These are phyloP conservation scores for Apiospora arundinis DNA, from an alignment of 2,329 filamentous ascomycete genomes.

Conservation along the genomic window DNA sequence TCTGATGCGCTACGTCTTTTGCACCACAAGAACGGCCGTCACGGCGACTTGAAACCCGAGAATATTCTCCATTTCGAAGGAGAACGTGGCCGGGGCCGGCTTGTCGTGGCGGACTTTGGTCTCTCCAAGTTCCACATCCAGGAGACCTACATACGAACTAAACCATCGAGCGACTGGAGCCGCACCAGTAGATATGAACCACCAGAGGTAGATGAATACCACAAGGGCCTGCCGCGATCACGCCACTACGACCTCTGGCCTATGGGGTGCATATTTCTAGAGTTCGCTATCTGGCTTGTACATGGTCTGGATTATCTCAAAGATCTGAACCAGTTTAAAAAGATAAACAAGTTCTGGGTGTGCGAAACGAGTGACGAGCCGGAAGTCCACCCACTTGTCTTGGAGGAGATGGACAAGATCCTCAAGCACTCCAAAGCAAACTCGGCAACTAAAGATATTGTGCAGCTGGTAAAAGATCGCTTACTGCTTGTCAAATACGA, in stretches of 20 bases:
- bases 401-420: not conserved
- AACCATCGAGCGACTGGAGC: too few relatives aligned
- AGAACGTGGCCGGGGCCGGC: not conserved
- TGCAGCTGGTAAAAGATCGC: not conserved
- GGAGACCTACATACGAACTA: too few relatives aligned
- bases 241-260: constrained; percentile 31
- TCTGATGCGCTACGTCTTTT: not conserved
- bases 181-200: constrained; percentile 23
- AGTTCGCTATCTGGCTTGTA: constrained; percentile 26
- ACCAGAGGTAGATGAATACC: constrained; percentile 23
- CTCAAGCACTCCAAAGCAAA: not conserved
- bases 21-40: not conserved
- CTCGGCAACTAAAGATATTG: not conserved
- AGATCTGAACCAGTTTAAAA: rapidly evolving
- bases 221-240: not conserved
- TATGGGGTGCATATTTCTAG: constrained; percentile 26
- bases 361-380: too few relatives aligned
- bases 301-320: constrained; percentile 10
- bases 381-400: not conserved
- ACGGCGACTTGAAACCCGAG: constrained; percentile 31
- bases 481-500: not conserved
- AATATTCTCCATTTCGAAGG: constrained; percentile 27
- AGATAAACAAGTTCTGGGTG: not conserved
- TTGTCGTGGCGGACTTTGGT: constrained; percentile 31
- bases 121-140: constrained; percentile 27